phyloP scores from a whole-genome alignment of 768 basidiomycete genomes.

The Daedaleopsis sinensis region DNA sequence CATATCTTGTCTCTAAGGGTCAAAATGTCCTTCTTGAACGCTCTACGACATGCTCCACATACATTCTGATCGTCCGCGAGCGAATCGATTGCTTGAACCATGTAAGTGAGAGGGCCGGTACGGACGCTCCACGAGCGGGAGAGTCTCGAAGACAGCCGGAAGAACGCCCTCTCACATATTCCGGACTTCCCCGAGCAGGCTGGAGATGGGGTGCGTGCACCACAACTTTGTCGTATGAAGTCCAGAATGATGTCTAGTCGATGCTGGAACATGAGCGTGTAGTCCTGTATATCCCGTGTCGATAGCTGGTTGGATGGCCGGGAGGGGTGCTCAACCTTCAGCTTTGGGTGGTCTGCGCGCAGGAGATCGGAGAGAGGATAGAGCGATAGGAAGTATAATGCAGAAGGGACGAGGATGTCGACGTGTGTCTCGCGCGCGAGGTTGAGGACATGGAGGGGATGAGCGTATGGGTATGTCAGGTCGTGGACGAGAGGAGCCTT shows the following conservation, averaged over 20 bases:
- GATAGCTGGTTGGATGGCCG: conserved; percentile 49
- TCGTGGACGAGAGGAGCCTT: conserved; percentile 43
- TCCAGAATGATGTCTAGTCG: conserved; percentile 50
- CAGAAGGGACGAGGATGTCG: conserved; percentile 50
- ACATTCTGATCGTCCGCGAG: conserved; percentile 37
- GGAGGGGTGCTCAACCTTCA: conserved; percentile 49
- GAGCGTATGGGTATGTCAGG: conserved; percentile 59
- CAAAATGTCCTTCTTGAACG: conserved; percentile 45
- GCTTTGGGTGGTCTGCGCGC: conserved; percentile 54
- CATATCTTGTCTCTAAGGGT: conserved; percentile 45
- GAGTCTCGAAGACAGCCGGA: conserved; percentile 44
- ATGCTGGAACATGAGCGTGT: conserved; percentile 61
- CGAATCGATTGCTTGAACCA: conserved; percentile 48
- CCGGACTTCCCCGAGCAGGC: conserved; percentile 15
- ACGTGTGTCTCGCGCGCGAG: conserved; percentile 55
- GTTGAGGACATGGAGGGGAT: conserved; percentile 60
- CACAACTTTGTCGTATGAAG: conserved; percentile 50
- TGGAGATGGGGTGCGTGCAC: conserved; percentile 20
- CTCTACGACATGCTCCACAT: conserved; percentile 46
- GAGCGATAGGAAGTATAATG: conserved; percentile 59
- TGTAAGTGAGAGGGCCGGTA: conserved; percentile 57
- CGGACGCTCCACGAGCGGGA: conserved; percentile 51
- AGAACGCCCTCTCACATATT: conserved; percentile 47
- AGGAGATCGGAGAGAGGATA: conserved; percentile 55
- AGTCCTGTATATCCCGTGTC: conserved; percentile 46